Percentiles rank a stretch among this genome's conserved stretches.
Conservation (phyloP, 345 rosid genomes). For the Gossypium rotundifolium region DNA sequence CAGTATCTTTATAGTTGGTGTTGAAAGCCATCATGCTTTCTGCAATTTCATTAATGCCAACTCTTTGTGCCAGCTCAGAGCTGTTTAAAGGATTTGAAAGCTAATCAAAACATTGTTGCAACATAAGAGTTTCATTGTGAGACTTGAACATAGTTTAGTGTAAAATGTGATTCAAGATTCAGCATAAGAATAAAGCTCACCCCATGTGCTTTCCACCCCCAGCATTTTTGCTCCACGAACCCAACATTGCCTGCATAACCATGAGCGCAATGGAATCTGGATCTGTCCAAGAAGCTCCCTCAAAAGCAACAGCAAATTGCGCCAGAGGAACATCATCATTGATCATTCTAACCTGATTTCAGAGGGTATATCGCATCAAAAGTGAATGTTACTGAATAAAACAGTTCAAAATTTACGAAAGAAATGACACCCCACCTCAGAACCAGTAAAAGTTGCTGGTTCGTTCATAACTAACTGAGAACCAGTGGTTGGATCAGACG, state of each 20-base stretch:
- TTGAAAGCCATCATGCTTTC: conserved; percentile 99
- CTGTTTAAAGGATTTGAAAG: conserved; percentile 36
- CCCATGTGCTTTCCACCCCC: conserved; percentile 99
- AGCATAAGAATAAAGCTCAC: conserved; percentile 35
- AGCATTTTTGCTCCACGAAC: conserved; percentile 83
- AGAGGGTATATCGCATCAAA: not conserved
- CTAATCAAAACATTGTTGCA: conserved; percentile 15
- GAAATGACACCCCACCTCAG: conserved; percentile 59
- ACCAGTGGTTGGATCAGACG: conserved; percentile 79
- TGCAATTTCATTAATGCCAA: conserved; percentile 78
- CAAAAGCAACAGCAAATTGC: conserved; percentile 95
- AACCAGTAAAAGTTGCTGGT: conserved; percentile 88
- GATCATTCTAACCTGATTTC: conserved; percentile 76
- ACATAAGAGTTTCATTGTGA: not conserved
- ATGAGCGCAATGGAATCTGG: conserved; percentile 92
- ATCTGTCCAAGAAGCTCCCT: conserved; percentile 98
- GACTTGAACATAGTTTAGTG: not conserved
- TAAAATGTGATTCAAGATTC: not conserved
- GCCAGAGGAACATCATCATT: conserved; percentile 94
- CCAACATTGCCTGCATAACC: conserved; percentile 99
- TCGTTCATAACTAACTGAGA: conserved; percentile 77
- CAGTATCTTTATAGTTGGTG: conserved; percentile 98
- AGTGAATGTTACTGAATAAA: not conserved
- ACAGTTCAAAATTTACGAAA: not conserved
- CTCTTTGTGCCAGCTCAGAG: conserved; percentile 82